Evolutionary conservation across 768 basidiomycete species (phyloP).

Genomic region (Leccinum uliginosum): DNA sequence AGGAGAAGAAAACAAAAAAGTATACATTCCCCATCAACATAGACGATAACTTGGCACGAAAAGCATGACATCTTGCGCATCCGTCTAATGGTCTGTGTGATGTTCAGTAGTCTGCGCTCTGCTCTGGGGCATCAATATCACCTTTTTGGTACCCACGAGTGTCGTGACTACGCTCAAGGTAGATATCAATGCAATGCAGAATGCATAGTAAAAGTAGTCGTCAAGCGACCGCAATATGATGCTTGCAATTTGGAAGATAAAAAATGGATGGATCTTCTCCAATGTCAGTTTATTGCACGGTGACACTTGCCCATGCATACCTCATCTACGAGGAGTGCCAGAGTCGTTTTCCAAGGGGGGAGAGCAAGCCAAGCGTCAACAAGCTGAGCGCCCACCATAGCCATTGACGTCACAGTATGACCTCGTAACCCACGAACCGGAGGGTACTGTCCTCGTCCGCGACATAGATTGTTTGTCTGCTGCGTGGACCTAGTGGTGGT

Average conservation of each 20-base stretch:
- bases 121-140: slow-evolving; percentile 26
- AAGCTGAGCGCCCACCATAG: slow-evolving; percentile 72
- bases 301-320: slow-evolving; percentile 38
- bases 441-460: slow-evolving; percentile 87
- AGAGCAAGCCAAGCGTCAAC: slow-evolving; percentile 65
- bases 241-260: slow-evolving; percentile 96
- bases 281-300: slow-evolving; percentile 1
- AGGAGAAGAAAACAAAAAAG: slow-evolving; percentile 24
- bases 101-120: slow-evolving; percentile 2
- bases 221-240: slow-evolving; percentile 93
- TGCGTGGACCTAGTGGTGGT: slow-evolving; percentile 80
- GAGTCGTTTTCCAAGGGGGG: slow-evolving; percentile 75
- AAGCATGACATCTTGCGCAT: slow-evolving; percentile 98
- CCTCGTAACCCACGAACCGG: slow-evolving; percentile 83
- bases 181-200: slow-evolving; percentile 92
- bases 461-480: slow-evolving; percentile 80
- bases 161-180: slow-evolving; percentile 79
- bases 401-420: slow-evolving; percentile 53
- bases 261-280: slow-evolving; percentile 87
- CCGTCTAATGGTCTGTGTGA: slow-evolving; percentile 71
- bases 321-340: slow-evolving; percentile 83
- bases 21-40: slow-evolving; percentile 67
- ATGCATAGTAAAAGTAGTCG: slow-evolving; percentile 96
- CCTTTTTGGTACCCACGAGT: slow-evolving; percentile 88
- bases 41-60: slow-evolving; percentile 68